Evolutionary conservation across 2,329 filamentous ascomycete species (phyloP), one percentile per base, ranked within the genome.

Genomic region (Sclerotinia glacialis): DNA sequence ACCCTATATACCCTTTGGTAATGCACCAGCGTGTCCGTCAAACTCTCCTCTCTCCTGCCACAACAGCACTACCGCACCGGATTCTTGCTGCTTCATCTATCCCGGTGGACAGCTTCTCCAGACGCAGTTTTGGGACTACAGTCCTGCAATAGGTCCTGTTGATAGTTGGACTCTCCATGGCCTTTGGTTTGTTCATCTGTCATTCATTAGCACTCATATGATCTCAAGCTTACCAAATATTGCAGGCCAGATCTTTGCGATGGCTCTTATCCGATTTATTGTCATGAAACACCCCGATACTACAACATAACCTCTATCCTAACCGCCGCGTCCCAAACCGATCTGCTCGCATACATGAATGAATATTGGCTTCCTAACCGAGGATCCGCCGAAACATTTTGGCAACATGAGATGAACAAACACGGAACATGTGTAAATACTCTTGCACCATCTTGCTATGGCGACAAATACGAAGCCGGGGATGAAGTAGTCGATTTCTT

Each of bases 61-160:
- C 68, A 88, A 88, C 74, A 85, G 82, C 14, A 86, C 86, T 2
- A 77, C 78, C 4, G 82, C 85, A n/a, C 76, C 82, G 55, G 82
- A 92, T 72, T 83, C 87, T 8, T 93, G 90, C 80, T 93, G 90
- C 78, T 90, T 92, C 79, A 90, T 90, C 73, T 82, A 86, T 31
- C 89, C 90, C 0, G 87, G 89, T 6, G 90, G 90, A 3, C 85
- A 90, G 69, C 79, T 93, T 59, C 82, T 93, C 6, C 85, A 86
- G 77, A 93, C 90, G 1, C 90, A 93, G 72, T 93, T 93, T 78
- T 93, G 90, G 90, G 89, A 93, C 74, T 84, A 86, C 1, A 77
- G 83, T 69, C 89, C 89, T 1, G 80, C 84, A 1, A 83, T 86
- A 8, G 76, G 90, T 0, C 89, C 90, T 2, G 78, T 77, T 60